Base-by-base conservation (phyloP, 2,329 filamentous ascomycete genomes). In the Fusarium coicis region DNA sequence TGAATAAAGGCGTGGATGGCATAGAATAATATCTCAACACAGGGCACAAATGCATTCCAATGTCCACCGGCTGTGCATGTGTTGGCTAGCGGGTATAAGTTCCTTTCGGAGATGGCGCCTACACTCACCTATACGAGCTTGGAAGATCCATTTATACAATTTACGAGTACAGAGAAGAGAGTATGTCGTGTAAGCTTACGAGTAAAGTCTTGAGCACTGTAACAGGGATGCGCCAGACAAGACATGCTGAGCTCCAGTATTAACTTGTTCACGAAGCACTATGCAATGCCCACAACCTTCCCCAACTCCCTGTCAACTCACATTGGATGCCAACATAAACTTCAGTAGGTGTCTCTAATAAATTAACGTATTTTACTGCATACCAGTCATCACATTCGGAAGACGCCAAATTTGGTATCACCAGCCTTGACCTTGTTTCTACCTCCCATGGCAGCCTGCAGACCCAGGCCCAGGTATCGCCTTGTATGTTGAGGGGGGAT, bases 401-500 rank as follows among this genome's bases (percentile, higher is more conserved):
- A 96, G 36, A 96, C 92, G 18, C 93, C 93, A 83, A 94, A 96
- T 80, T 87, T 91, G 26, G 90, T 93, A 68, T 89, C 88, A 54
- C 89, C 88, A 14, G 88, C 85, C 77, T 87, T 86, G 52, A 90
- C 83, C 64, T 90, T 87, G 74, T 90, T 90, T 75, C 87, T 89
- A 4, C 93, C 93, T 44, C 91, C 90, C 80, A 95, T 84, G 12
- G 93, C 91, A 72, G 92, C 92, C 78, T 88, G 87, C 71, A 96
- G 81, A n/a, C 92, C 92, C 61, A 95, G 79, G 0, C 92, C 93
- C 7, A 96, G 85, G 72, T 94, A 92, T 50, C 87, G 85, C 77
- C 93, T 86, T 34, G 93, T 95, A 73, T 95, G 92, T 71, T 92
- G 90, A 0, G 93, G 93, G 3, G 91, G 92, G 57, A 96, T 95